Percentiles rank a stretch among this genome's conserved stretches.
Evolutionary conservation across 768 basidiomycete genomes (phyloP).

Genomic region (Pisolithus tinctorius): DNA sequence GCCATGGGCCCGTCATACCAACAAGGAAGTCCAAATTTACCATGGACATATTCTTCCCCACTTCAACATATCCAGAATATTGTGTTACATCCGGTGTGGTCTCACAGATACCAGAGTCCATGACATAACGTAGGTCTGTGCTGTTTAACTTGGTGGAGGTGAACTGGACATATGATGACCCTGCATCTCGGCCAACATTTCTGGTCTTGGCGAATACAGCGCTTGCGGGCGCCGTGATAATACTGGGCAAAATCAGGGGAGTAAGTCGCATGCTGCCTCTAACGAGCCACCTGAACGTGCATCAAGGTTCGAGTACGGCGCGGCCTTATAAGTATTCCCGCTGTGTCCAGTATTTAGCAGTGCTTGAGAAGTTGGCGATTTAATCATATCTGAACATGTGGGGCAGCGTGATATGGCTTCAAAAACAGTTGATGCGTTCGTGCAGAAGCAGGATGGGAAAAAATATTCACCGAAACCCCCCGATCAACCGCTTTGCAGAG

Average conservation of each 20-base stretch:
- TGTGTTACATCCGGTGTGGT: constrained; percentile 55
- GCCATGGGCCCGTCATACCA: neutral
- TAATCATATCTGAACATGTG: too few relatives aligned
- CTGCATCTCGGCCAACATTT: neutral
- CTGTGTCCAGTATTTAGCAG: too few relatives aligned
- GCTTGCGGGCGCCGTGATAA: neutral
- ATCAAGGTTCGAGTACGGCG: too few relatives aligned
- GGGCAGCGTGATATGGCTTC: too few relatives aligned
- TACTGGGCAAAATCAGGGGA: neutral
- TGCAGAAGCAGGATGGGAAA: too few relatives aligned
- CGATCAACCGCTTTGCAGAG: too few relatives aligned
- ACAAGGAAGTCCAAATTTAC: constrained; percentile 22
- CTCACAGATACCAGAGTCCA: constrained; percentile 58
- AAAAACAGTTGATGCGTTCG: too few relatives aligned
- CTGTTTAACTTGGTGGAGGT: constrained; percentile 16
- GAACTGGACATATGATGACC: constrained; percentile 1
- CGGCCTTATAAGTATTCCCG: too few relatives aligned
- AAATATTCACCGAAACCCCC: too few relatives aligned
- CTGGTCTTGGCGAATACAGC: neutral
- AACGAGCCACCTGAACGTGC: neutral
- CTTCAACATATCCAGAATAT: constrained; percentile 55
- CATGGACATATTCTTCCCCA: constrained; percentile 54
- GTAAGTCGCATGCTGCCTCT: constrained; percentile 11
- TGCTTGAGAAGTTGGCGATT: too few relatives aligned
- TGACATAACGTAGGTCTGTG: constrained; percentile 39